These are phyloP conservation scores for Bipolaris bicolor DNA, from an alignment of 2,329 filamentous ascomycete species.

Conservation along the genomic window DNA sequence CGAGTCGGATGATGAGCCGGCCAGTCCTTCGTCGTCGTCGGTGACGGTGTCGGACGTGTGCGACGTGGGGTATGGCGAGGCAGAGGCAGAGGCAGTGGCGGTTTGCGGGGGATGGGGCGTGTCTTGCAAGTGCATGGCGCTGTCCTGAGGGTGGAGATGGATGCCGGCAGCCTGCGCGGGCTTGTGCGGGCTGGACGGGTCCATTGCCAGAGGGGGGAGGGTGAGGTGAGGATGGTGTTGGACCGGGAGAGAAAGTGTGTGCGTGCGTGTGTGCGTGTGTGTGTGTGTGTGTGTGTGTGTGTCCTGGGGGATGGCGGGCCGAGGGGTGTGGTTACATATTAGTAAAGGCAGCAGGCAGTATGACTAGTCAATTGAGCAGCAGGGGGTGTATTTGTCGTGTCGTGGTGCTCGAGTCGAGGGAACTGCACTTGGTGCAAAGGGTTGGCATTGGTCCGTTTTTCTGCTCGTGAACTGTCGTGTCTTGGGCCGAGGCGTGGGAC, in stretches of 20 bases:
- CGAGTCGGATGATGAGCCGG: conserved; percentile 39
- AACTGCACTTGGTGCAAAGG: too few species aligned
- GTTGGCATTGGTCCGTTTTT: too few species aligned
- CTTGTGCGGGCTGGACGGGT: conserved; percentile 22
- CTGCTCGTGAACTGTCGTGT: too few species aligned
- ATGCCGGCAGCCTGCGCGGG: conserved; percentile 18
- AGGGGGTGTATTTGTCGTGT: not conserved
- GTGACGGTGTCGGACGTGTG: not conserved
- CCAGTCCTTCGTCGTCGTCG: conserved; percentile 8
- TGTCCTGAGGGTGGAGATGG: conserved; percentile 30
- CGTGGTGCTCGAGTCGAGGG: not conserved
- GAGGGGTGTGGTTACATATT: not conserved
- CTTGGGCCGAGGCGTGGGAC: too few species aligned
- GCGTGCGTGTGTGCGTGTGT: too few species aligned
- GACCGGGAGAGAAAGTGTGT: not conserved
- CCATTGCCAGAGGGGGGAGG: conserved; percentile 4
- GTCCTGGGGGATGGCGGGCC: not conserved
- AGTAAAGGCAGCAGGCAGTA: not conserved
- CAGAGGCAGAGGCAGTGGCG: not conserved
- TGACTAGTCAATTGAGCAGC: not conserved
- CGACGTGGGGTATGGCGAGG: not conserved
- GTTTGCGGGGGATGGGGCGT: conserved; percentile 12
- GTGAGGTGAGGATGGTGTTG: not conserved
- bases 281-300: not conserved
- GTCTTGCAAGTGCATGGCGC: conserved; percentile 28